A percentile compares a stretch with the other conserved stretches of the same genome.
Evolutionary conservation across 2,329 filamentous ascomycete genomes (phyloP).

Genomic region (Colletotrichum sp.): DNA sequence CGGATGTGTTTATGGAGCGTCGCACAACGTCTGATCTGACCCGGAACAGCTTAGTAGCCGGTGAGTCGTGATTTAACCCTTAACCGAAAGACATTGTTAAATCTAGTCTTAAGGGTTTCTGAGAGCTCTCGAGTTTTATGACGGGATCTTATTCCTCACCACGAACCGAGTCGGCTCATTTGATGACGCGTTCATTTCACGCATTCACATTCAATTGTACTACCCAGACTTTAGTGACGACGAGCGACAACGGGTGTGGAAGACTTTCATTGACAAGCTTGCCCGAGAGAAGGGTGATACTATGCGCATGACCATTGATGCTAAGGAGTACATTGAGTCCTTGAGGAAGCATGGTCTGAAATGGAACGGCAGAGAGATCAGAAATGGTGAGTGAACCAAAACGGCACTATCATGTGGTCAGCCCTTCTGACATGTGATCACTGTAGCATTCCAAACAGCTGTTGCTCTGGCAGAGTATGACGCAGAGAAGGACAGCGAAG

Average conservation of each 20-base stretch:
- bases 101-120: too few relatives aligned
- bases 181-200: conserved; percentile 35
- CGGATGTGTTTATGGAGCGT: too few relatives aligned
- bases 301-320: conserved; percentile 25
- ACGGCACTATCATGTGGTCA: too few relatives aligned
- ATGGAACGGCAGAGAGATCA: conserved; percentile 30
- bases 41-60: too few relatives aligned
- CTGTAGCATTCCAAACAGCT: conserved; percentile 30
- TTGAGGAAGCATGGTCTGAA: conserved; percentile 15
- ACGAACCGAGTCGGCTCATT: conserved; percentile 33
- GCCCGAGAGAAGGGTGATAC: conserved; percentile 24
- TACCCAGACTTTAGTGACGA: conserved; percentile 32
- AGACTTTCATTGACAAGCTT: conserved; percentile 31
- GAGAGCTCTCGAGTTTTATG: conserved; percentile 31
- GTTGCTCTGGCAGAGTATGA: conserved; percentile 29
- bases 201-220: conserved; percentile 32
- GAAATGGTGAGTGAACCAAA: conserved; percentile 21
- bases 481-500: conserved; percentile 18
- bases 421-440: too few relatives aligned
- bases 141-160: conserved; percentile 35
- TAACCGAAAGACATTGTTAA: too few relatives aligned
- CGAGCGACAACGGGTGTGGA: conserved; percentile 29
- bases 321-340: conserved; percentile 22
- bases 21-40: too few relatives aligned
- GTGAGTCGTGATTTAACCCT: too few relatives aligned